Percentiles rank a stretch among this genome's conserved stretches.
These are phyloP conservation scores for Bauhinia variegata DNA, from an alignment of 306 rosid genomes.

Conservation along the genomic window DNA sequence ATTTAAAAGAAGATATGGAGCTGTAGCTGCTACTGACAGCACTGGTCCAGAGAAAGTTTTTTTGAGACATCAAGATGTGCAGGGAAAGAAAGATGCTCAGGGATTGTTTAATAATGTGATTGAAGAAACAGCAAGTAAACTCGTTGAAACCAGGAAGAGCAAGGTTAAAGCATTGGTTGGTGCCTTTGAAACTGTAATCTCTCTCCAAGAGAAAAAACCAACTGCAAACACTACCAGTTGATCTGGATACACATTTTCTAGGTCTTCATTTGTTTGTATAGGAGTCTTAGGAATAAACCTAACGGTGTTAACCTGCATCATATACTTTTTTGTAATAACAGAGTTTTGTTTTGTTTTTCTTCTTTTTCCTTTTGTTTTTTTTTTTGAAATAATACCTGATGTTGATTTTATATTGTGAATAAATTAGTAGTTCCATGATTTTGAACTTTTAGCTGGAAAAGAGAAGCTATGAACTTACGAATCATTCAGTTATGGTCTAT, in stretches of 20 bases:
- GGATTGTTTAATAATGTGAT: conserved; percentile 68
- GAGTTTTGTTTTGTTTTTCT: too few species aligned
- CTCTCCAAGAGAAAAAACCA: conserved; percentile 66
- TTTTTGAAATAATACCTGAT: conserved; percentile 5
- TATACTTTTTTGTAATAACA: not conserved
- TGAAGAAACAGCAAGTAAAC: conserved; percentile 81
- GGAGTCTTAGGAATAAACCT: conserved; percentile 38
- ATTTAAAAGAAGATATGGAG: conserved; percentile 50
- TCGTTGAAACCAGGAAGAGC: conserved; percentile 63
- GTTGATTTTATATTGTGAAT: conserved; percentile 7
- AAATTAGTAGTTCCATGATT: not conserved
- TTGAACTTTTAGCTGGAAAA: too few species aligned
- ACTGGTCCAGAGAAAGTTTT: conserved; percentile 50
- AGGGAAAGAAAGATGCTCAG: conserved; percentile 63
- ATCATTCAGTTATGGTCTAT: too few species aligned
- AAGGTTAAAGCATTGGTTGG: conserved; percentile 92
- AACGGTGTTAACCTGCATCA: conserved; percentile 36
- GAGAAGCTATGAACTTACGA: too few species aligned
- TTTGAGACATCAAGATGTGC: conserved; percentile 73
- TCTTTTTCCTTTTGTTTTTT: not conserved
- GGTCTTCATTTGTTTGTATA: conserved; percentile 22
- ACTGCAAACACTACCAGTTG: conserved; percentile 41
- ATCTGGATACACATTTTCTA: conserved; percentile 32
- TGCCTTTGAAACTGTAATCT: conserved; percentile 86
- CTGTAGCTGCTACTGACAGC: conserved; percentile 30